phyloP scores from a whole-genome alignment of 805 yeast genomes.

The Pichia phayaonensis region DNA sequence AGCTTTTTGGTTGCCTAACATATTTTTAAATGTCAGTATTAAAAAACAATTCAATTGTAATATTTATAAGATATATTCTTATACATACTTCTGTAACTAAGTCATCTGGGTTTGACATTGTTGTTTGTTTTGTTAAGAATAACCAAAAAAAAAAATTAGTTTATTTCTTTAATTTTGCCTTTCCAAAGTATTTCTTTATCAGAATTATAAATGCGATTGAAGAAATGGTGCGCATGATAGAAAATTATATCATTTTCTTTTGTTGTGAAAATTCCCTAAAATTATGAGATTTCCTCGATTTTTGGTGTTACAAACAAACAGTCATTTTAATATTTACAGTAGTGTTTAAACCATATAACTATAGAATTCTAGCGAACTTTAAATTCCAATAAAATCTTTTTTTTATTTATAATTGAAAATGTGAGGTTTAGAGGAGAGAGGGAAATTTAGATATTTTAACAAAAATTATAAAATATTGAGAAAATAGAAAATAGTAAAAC shows the following conservation, averaged over 20 bases:
- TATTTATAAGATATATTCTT: background rate
- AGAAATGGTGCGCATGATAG: background rate
- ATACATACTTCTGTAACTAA: slow-evolving; percentile 28
- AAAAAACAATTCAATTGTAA: background rate
- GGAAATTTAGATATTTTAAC: too few relatives aligned
- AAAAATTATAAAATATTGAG: too few relatives aligned
- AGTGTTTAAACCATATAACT: too few relatives aligned
- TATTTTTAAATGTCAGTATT: background rate
- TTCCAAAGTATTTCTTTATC: background rate
- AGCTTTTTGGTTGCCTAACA: slow-evolving; percentile 61
- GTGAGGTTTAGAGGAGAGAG: too few relatives aligned
- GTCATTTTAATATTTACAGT: too few relatives aligned
- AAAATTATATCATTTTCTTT: background rate
- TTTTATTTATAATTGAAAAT: too few relatives aligned
- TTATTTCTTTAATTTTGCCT: background rate
- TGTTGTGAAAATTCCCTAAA: background rate
- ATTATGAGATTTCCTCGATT: too few relatives aligned
- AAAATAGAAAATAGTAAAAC: too few relatives aligned
- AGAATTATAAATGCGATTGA: background rate
- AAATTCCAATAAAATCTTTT: too few relatives aligned
- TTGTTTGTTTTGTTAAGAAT: background rate
- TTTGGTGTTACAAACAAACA: too few relatives aligned
- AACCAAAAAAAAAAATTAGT: background rate
- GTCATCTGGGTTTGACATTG: slow-evolving; percentile 30
- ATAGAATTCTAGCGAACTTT: too few relatives aligned